Base-by-base conservation (phyloP, 495 filamentous ascomycete species). In the Chaetomidium leptoderma region DNA sequence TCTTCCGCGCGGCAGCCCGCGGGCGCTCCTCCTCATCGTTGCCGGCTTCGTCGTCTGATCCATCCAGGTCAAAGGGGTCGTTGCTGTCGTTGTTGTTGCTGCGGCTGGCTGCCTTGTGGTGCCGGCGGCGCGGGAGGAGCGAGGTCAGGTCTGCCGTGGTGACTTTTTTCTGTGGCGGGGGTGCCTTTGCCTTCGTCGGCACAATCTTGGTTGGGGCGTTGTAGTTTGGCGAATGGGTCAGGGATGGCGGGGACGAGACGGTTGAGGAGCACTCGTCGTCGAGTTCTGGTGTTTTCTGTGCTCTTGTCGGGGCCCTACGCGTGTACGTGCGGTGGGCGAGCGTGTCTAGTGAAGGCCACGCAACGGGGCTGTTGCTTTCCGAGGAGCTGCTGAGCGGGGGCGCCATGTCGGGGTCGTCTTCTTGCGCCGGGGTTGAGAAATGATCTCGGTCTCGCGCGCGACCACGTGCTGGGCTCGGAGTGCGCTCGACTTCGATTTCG, bases 141-240 rank as follows among this genome's bases (percentile, higher is more conserved):
- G 67, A 66, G 0, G 76, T 70, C 2, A 80, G 65, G 6, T 77
- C 72, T 3, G 71, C 74, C 9, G 77, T 78, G 2, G 70, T 74
- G 17, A 75, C 29, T 42, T 74, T 71, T 33, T 53, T 59, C 7
- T 64, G 50, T 7, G 65, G 58, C 0, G 58, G 60, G 29, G 66
- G 17, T 36, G 71, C 50, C 59, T 68, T 55, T n/a, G n/a, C n/a
- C 60, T 64, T 55, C 61, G 61, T 58, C 52, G 66, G 32, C 4
- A 56, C 36, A 1, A 60, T 36, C 36, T 61, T 67, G 17, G 44
- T n/a, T 4, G 53, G 24, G 42, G 66, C 46, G 6, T 53, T 5
- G 56, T 73, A 77, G 53, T 78, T 77, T 3, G 77, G 77, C 3
- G 77, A 80, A 58, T 80, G 76, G 10, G 77, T 80, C 0, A 80